Evolutionary conservation across 2,329 filamentous ascomycete genomes (phyloP).

Genomic region (Monosporascus sp.): DNA sequence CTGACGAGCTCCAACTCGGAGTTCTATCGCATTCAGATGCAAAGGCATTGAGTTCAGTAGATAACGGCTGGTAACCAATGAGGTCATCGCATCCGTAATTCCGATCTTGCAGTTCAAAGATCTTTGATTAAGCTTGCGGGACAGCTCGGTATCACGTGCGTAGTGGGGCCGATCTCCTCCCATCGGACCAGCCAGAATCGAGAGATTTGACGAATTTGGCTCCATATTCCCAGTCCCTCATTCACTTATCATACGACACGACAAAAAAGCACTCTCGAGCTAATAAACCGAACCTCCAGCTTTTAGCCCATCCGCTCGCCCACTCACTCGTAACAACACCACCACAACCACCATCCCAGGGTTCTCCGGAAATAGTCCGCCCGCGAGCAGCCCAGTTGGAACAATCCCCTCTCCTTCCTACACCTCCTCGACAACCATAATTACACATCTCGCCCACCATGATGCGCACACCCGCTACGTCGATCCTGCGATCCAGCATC

Average conservation of each 20-base stretch:
- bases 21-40: no score
- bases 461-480: constrained; percentile 50
- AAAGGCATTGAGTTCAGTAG: no score
- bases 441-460: constrained; percentile 32
- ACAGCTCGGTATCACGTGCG: not conserved
- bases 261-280: not conserved
- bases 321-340: not conserved
- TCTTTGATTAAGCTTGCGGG: not conserved
- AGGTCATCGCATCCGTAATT: no score
- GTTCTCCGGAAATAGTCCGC: not conserved
- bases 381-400: constrained; percentile 18
- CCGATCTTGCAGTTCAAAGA: not conserved
- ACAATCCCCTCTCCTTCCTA: constrained; percentile 20
- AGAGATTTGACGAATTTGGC: not conserved
- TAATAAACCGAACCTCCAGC: not conserved
- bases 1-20: no score
- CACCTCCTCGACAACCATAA: constrained; percentile 7
- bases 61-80: no score
- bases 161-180: not conserved
- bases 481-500: constrained; percentile 44
- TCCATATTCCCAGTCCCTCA: not conserved
- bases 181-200: not conserved
- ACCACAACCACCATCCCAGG: constrained; percentile 2
- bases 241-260: not conserved
- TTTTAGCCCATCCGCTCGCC: not conserved